Conservation (phyloP, 768 basidiomycete species). For the Amanita fuliginea region DNA sequence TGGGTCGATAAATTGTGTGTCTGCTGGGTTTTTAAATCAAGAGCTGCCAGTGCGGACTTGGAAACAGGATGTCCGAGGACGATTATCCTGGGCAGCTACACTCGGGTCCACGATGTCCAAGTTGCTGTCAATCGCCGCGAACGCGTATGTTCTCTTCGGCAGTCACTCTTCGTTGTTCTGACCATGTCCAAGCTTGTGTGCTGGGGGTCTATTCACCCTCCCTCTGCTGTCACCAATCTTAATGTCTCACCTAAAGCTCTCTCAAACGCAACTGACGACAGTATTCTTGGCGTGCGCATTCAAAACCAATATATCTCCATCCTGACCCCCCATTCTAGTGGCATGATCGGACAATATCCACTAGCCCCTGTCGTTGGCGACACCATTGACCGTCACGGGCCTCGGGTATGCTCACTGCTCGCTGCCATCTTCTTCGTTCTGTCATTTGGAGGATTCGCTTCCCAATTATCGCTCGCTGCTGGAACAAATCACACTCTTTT, state of each 20-base stretch:
- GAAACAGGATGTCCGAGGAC: neutral
- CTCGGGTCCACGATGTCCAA: neutral
- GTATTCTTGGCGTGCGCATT: slow-evolving; percentile 60
- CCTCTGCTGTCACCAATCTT: slow-evolving; percentile 62
- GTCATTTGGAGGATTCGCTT: slow-evolving; percentile 56
- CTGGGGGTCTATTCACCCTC: slow-evolving; percentile 75
- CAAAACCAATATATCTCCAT: neutral
- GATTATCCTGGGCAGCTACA: neutral
- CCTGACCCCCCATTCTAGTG: slow-evolving; percentile 29
- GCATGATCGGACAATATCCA: slow-evolving; percentile 76
- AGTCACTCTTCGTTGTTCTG: neutral
- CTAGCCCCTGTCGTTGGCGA: slow-evolving; percentile 61
- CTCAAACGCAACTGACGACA: slow-evolving; percentile 70
- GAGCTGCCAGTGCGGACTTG: neutral
- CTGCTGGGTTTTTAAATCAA: neutral
- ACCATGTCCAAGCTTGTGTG: slow-evolving; percentile 42
- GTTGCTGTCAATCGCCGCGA: slow-evolving; percentile 48
- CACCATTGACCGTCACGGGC: slow-evolving; percentile 55
- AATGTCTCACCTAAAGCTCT: slow-evolving; percentile 46
- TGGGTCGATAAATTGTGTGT: neutral
- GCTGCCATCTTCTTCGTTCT: slow-evolving; percentile 45
- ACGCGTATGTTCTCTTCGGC: slow-evolving; percentile 24
- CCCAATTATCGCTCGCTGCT: slow-evolving; percentile 37
- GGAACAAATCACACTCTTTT: slow-evolving; percentile 23
- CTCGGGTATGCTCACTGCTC: slow-evolving; percentile 54